These are phyloP conservation scores for Candida orba DNA, from an alignment of 805 yeast species.

Conservation along the genomic window DNA sequence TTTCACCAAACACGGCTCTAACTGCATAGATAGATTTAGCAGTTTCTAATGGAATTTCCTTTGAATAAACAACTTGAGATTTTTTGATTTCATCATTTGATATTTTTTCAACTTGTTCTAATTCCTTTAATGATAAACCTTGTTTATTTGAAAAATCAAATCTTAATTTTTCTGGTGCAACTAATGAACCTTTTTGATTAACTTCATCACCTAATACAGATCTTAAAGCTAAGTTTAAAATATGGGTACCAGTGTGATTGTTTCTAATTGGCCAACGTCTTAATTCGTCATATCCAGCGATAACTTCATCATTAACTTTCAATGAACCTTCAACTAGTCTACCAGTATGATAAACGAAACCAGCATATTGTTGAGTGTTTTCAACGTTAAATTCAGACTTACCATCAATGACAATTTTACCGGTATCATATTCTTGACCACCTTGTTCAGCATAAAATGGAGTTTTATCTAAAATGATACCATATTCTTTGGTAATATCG, in stretches of 20 bases:
- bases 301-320: constrained; percentile 59
- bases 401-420: constrained; percentile 86
- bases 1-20: constrained; percentile 98
- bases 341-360: constrained; percentile 95
- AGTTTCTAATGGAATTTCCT: constrained; percentile 67
- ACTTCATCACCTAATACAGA: constrained; percentile 80
- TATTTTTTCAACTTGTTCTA: constrained; percentile 68
- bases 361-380: constrained; percentile 89
- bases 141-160: constrained; percentile 95
- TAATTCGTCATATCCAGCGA: constrained; percentile 84
- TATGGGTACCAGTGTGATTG: constrained; percentile 98
- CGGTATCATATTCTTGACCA: constrained; percentile 97
- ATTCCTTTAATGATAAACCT: constrained; percentile 65
- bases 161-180: constrained; percentile 90
- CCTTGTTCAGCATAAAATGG: constrained; percentile 99
- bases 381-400: constrained; percentile 80
- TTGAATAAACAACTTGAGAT: constrained; percentile 67
- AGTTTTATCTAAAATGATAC: constrained; percentile 80
- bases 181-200: constrained; percentile 95
- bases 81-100: constrained; percentile 64
- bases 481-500: constrained; percentile 49
- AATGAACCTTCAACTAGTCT: constrained; percentile 68
- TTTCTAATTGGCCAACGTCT: constrained; percentile 96
- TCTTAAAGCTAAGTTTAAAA: constrained; percentile 82
- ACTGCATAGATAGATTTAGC: constrained; percentile 79